Percentiles rank a stretch among this genome's conserved stretches.
phyloP scores from a whole-genome alignment of 164 flowering plant species.

The Chimonanthus praecox region DNA sequence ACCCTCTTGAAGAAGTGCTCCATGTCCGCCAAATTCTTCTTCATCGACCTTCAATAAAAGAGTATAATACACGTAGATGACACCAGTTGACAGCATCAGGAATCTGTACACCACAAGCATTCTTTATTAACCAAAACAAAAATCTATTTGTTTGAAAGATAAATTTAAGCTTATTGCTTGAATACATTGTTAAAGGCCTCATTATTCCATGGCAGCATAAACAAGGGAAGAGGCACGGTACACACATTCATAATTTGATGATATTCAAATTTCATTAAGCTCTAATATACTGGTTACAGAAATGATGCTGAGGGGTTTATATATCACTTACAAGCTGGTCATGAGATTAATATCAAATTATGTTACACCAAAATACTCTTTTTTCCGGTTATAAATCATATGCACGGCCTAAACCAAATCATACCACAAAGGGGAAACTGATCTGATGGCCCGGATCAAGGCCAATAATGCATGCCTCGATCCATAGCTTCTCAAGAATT shows the following conservation, averaged over 20 bases:
- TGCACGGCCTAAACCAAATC: too few relatives aligned
- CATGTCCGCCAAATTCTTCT: conserved; percentile 98
- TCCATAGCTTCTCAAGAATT: too few relatives aligned
- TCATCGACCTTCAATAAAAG: conserved; percentile 78
- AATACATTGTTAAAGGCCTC: background rate
- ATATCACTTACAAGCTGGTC: too few relatives aligned
- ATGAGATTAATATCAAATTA: too few relatives aligned
- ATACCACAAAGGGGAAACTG: too few relatives aligned
- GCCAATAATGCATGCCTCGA: too few relatives aligned
- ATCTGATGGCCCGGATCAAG: too few relatives aligned
- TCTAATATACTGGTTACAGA: too few relatives aligned
- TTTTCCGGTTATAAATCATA: too few relatives aligned
- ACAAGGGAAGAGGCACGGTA: background rate
- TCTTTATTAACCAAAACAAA: background rate
- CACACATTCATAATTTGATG: background rate
- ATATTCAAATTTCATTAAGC: background rate
- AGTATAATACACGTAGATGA: conserved; percentile 75
- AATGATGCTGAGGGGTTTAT: too few relatives aligned
- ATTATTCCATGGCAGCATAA: background rate
- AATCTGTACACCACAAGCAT: conserved; percentile 48
- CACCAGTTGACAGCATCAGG: conserved; percentile 56
- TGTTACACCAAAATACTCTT: too few relatives aligned
- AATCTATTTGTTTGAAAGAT: background rate
- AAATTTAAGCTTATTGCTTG: background rate
- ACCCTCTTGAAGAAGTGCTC: conserved; percentile 90